These are phyloP conservation scores for Scytalidium lignicola DNA, from an alignment of 2,329 filamentous ascomycete genomes.

Conservation along the genomic window DNA sequence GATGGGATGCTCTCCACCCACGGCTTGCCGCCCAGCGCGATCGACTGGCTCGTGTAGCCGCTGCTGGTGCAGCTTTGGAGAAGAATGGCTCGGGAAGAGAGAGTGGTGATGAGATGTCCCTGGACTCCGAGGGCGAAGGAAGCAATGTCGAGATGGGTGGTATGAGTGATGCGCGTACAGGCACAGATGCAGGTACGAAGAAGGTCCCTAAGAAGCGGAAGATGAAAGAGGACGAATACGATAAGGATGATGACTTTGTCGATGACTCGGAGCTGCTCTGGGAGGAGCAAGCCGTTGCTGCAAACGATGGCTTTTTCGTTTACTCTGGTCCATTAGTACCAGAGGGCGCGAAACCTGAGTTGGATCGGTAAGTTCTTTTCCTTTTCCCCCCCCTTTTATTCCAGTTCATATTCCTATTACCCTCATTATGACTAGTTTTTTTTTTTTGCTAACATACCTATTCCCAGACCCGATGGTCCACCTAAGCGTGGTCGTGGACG, in stretches of 20 bases:
- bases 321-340: constrained; percentile 89
- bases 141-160: constrained; percentile 88
- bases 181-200: constrained; percentile 53
- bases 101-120: constrained; percentile 77
- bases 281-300: constrained; percentile 92
- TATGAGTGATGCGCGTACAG: constrained; percentile 52
- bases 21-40: constrained; percentile 84
- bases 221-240: constrained; percentile 77
- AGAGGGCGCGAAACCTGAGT: constrained; percentile 71
- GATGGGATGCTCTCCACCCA: constrained; percentile 89
- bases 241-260: constrained; percentile 77
- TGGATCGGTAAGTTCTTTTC: constrained; percentile 39
- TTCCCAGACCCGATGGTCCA: constrained; percentile 61
- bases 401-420: too few relatives aligned
- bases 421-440: too few relatives aligned
- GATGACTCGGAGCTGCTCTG: constrained; percentile 93
- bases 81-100: constrained; percentile 64
- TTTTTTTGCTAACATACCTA: constrained; percentile 29
- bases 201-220: constrained; percentile 69
- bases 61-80: constrained; percentile 80
- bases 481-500: constrained; percentile 60
- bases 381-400: constrained; percentile 1
- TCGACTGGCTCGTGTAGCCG: constrained; percentile 80
- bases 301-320: constrained; percentile 95
- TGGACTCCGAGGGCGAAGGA: constrained; percentile 68